Evolutionary conservation across 345 rosid species (phyloP).

Genomic region (Syzygium jambos): DNA sequence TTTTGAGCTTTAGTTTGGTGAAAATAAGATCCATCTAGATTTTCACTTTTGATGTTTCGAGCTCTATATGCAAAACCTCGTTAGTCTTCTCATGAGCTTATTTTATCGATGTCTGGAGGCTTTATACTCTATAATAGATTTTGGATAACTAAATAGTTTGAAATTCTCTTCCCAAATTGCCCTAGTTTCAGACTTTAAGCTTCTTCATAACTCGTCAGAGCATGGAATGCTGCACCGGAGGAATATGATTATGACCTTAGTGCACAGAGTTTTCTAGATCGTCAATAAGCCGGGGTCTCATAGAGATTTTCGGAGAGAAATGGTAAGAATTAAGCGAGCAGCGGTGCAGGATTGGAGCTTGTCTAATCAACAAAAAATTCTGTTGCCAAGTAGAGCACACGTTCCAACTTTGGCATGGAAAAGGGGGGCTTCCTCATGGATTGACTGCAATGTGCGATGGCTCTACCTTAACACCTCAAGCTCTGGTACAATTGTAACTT

Average conservation of each 20-base stretch:
- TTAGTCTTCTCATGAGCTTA: background rate
- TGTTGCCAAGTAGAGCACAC: background rate
- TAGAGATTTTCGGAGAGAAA: too few relatives aligned
- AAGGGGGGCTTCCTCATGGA: background rate
- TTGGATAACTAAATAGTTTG: too few relatives aligned
- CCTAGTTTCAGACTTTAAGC: too few relatives aligned
- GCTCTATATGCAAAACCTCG: background rate
- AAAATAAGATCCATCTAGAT: background rate
- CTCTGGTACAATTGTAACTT: background rate
- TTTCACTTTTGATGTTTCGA: background rate
- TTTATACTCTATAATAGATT: background rate
- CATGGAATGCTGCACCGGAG: too few relatives aligned
- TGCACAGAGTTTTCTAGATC: too few relatives aligned
- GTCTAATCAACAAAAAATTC: background rate
- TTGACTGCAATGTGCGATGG: background rate
- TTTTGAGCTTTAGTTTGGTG: background rate
- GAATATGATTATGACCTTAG: too few relatives aligned
- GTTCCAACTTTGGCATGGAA: background rate
- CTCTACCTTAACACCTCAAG: background rate
- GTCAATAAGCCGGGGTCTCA: too few relatives aligned
- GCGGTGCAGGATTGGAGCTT: too few relatives aligned
- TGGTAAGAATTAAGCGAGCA: too few relatives aligned
- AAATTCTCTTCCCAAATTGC: too few relatives aligned
- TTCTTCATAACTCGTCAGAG: too few relatives aligned
- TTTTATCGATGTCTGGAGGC: background rate